Evolutionary conservation across 2,329 filamentous ascomycete species (phyloP), one percentile per base, ranked within the genome.

Genomic region (Sclerotinia trifoliorum): DNA sequence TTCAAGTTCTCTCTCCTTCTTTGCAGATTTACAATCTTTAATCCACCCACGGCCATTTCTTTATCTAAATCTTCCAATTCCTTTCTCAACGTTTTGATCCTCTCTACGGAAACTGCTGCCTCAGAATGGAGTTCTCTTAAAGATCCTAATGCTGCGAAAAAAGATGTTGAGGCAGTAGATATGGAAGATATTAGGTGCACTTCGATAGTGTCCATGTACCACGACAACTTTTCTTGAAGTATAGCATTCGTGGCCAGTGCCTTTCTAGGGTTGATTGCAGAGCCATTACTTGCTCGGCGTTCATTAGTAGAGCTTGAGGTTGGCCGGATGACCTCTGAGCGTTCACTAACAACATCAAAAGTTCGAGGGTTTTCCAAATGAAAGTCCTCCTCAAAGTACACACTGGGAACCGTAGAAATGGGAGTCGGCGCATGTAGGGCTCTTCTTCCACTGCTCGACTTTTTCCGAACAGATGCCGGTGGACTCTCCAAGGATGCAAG

Each of bases 121-220:
- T 99, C 95, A 0, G 90, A 90, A 77, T 99, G 94, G 15, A 99
- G 82, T 77, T 97, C 93, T 72, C 93, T 90, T 46, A 99, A 82
- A 0, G 94, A 96, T 0, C 95, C 94, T 0, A 99, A 82, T 0
- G 95, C 95, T 0, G 93, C 94, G 76, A 99, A 99, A 79, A 99
- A 99, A 0, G 94, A 97, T 0, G 93, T 93, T 0, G 95, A 98
- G 1, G 95, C 95, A 0, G 92, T 93, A 2, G 94, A 98, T 71
- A 99, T 99, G 0, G 94, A 97, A 44, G 92, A 93, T 74, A 99
- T 97, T 10, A 99, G 83, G 78, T 99, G 95, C 66, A 99, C 93
- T 78, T 99, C 95, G 29, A 99, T 93, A 0, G 95, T 99, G 78
- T 99, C 95, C 93, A 99, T 97, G 78, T 99, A 99, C 95, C 95